Evolutionary conservation across 108 stramenopile genomes (phyloP).

Genomic region (Nitzschia inconspicua): DNA sequence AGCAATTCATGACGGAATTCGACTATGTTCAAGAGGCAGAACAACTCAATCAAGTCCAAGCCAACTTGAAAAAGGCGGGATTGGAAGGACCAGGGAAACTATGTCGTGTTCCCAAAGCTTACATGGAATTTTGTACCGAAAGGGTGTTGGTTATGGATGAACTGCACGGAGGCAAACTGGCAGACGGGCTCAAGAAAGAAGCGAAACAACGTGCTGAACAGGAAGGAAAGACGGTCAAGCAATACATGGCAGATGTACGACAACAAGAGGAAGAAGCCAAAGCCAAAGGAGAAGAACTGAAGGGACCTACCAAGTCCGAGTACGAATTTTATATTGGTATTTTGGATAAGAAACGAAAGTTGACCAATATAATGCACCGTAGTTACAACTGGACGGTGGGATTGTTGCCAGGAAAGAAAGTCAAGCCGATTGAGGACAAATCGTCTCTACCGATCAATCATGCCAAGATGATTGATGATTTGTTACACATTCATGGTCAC

Average conservation of each 20-base stretch:
- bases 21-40: slow-evolving; percentile 81
- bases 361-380: slow-evolving; percentile 35
- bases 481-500: slow-evolving; percentile 70
- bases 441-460: slow-evolving; percentile 71
- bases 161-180: slow-evolving; percentile 69
- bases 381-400: slow-evolving; percentile 60
- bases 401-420: slow-evolving; percentile 46
- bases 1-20: slow-evolving; percentile 93
- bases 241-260: slow-evolving; percentile 34
- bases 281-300: slow-evolving; percentile 40
- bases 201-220: slow-evolving; percentile 44
- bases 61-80: slow-evolving; percentile 61
- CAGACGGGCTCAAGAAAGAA: slow-evolving; percentile 61
- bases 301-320: slow-evolving; percentile 55
- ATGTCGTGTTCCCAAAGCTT: slow-evolving; percentile 65
- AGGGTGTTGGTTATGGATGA: slow-evolving; percentile 84
- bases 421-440: slow-evolving; percentile 40
- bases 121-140: slow-evolving; percentile 65
- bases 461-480: slow-evolving; percentile 78
- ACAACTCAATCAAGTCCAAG: slow-evolving; percentile 57
- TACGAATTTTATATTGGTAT: slow-evolving; percentile 57
- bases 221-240: slow-evolving; percentile 38
- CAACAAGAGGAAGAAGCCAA: slow-evolving; percentile 39
- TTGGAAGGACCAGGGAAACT: slow-evolving; percentile 38
- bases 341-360: slow-evolving; percentile 45